Conservation (phyloP, 176 grass and related monocot species). For the Alloteropsis semialata region DNA sequence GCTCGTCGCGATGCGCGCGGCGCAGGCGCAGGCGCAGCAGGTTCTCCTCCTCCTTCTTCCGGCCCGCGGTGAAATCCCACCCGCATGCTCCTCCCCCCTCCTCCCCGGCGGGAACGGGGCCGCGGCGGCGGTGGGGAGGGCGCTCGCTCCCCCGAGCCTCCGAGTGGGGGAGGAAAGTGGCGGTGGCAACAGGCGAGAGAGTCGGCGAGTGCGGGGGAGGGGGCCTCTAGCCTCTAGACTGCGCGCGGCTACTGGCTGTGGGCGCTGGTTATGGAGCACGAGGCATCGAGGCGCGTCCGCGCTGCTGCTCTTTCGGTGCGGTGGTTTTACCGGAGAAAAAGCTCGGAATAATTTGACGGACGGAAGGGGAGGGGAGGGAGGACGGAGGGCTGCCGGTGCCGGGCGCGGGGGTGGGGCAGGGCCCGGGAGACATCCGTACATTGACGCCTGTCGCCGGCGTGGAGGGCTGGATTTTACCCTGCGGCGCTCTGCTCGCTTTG, state of each 20-base stretch:
- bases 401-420: slow-evolving; percentile 1
- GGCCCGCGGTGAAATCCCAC: slow-evolving; percentile 26
- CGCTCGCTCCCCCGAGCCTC: not conserved
- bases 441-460: slow-evolving; percentile 76
- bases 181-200: too few relatives aligned
- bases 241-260: too few relatives aligned
- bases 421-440: slow-evolving; percentile 65
- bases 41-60: not conserved
- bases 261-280: slow-evolving; percentile 18
- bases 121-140: too few relatives aligned
- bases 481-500: not conserved
- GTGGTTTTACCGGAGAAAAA: slow-evolving; percentile 33
- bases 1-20: slow-evolving; percentile 52
- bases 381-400: not conserved
- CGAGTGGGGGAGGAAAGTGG: not conserved
- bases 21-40: not conserved
- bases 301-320: slow-evolving; percentile 20
- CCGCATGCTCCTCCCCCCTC: slow-evolving; percentile 22
- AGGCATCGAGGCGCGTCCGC: slow-evolving; percentile 28
- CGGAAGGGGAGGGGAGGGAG: not conserved
- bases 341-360: slow-evolving; percentile 6
- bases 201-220: not conserved
- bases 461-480: slow-evolving; percentile 48
- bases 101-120: not conserved
- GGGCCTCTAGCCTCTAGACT: too few relatives aligned